These are phyloP conservation scores for Hippophae rhamnoides DNA, from an alignment of 306 rosid genomes.

Conservation along the genomic window DNA sequence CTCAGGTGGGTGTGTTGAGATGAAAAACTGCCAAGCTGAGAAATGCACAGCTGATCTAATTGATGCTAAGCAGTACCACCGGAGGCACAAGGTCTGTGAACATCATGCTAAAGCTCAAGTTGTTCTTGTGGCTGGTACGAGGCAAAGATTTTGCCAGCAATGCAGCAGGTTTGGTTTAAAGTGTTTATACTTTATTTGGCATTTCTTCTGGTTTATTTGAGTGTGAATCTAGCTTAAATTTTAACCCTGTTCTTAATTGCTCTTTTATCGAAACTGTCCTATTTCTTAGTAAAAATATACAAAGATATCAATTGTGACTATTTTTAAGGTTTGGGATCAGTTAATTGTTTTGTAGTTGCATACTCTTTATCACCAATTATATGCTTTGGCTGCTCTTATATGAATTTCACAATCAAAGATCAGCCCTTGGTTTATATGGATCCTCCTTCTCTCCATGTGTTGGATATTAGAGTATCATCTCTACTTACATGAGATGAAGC, in stretches of 20 bases:
- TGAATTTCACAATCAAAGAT: too few relatives aligned
- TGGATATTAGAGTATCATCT: too few relatives aligned
- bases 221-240: not conserved
- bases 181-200: not conserved
- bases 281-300: not conserved
- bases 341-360: not conserved
- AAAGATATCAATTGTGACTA: not conserved
- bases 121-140: conserved; percentile 42
- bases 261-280: not conserved
- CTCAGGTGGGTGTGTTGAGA: conserved; percentile 7
- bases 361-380: not conserved
- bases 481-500: too few relatives aligned
- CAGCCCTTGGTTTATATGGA: too few relatives aligned
- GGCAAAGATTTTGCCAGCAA: conserved; percentile 73
- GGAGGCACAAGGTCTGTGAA: conserved; percentile 64
- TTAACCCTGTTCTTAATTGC: not conserved
- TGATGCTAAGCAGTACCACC: conserved; percentile 53
- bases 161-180: conserved; percentile 61
- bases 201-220: not conserved
- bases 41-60: conserved; percentile 49
- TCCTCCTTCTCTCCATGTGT: too few relatives aligned
- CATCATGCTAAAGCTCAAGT: conserved; percentile 58
- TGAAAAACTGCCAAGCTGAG: conserved; percentile 60
- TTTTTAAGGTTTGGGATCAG: not conserved
- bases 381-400: not conserved